Evolutionary conservation across 1,139 yeast species (phyloP), one percentile per base, ranked within the genome.

Genomic region (Arxiozyma heterogenica): DNA sequence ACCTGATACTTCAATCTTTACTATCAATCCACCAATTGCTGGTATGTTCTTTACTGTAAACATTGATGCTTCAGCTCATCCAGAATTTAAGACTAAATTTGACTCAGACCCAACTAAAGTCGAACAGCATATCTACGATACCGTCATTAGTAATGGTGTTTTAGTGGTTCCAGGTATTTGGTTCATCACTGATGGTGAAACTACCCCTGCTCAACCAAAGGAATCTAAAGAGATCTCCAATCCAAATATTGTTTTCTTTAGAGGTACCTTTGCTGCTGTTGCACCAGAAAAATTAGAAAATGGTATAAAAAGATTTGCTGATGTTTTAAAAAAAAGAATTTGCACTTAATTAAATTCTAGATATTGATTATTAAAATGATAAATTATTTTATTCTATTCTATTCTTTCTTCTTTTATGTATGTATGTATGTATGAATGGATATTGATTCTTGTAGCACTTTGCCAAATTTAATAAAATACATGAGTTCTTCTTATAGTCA

Each of bases 181-280:
- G 84, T 81, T 81, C 70, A 75, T 77, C 65, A 72, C 74, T 41
- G 65, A 66, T 30, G 75, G 72, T 59, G 66, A 71, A 54, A 71
- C 77, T 39, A 61, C 55, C 42, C 75, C 77, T 41, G 82, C 85
- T 25, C 90, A 80, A 61, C 83, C 82, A 42, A 79, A 75, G 25
- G 69, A 67, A 21, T 70, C 71, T 27, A 65, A 71, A 47, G 72
- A 73, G 22, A 65, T 64, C 39, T 63, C 65, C 55, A 71, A 75
- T 22, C 68, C 71, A 55, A 73, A 74, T 59, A 71, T 74, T 56
- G 71, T 81, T 50, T 80, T 81, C 71, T 81, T 81, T 66, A 77
- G 86, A 72, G 85, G 84, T 53, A 81, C 86, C 23, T 81, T 81
- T 60, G 88, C 87, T 53, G 87, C 88, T 44, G 86, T 82, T 38